Percentiles rank a stretch among this genome's conserved stretches.
phyloP scores from a whole-genome alignment of 768 basidiomycete species.

The Kwoniella bestiolae region DNA sequence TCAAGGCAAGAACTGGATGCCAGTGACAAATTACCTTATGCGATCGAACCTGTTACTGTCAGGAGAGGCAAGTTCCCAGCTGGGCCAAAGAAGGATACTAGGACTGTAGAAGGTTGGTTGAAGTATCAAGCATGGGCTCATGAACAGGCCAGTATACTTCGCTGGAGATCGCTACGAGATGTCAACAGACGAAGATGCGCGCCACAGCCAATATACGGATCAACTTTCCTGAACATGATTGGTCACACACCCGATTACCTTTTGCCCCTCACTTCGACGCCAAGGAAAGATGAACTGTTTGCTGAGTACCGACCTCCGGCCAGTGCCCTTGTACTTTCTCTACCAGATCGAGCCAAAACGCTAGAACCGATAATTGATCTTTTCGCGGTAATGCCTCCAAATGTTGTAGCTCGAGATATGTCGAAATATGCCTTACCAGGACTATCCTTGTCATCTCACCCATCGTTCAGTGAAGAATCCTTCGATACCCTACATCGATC shows the following conservation, averaged over 20 bases:
- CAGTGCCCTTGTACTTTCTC: slow-evolving; percentile 68
- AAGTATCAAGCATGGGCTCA: slow-evolving; percentile 63
- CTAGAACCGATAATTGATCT: slow-evolving; percentile 65
- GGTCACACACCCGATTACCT: slow-evolving; percentile 57
- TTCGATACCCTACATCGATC: slow-evolving; percentile 77
- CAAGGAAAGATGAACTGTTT: slow-evolving; percentile 26
- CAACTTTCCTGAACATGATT: slow-evolving; percentile 51
- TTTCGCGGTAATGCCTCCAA: slow-evolving; percentile 81
- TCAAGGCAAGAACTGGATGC: slow-evolving; percentile 46
- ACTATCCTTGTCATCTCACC: slow-evolving; percentile 44
- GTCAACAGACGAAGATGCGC: slow-evolving; percentile 74
- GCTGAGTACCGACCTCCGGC: slow-evolving; percentile 45
- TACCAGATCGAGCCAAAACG: slow-evolving; percentile 65
- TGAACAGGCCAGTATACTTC: slow-evolving; percentile 63
- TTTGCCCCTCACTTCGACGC: slow-evolving; percentile 22
- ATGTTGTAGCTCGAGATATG: slow-evolving; percentile 75
- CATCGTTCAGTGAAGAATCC: slow-evolving; percentile 53
- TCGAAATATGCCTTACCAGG: slow-evolving; percentile 68
- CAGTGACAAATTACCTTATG: slow-evolving; percentile 43
- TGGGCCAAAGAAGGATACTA: slow-evolving; percentile 70
- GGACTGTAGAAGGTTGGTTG: slow-evolving; percentile 74
- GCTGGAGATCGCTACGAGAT: slow-evolving; percentile 73
- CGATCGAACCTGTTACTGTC: slow-evolving; percentile 19
- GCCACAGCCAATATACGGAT: slow-evolving; percentile 57
- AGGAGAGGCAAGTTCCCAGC: slow-evolving; percentile 42